Evolutionary conservation across 306 rosid species (phyloP).

Genomic region (Hippophae tibetana): DNA sequence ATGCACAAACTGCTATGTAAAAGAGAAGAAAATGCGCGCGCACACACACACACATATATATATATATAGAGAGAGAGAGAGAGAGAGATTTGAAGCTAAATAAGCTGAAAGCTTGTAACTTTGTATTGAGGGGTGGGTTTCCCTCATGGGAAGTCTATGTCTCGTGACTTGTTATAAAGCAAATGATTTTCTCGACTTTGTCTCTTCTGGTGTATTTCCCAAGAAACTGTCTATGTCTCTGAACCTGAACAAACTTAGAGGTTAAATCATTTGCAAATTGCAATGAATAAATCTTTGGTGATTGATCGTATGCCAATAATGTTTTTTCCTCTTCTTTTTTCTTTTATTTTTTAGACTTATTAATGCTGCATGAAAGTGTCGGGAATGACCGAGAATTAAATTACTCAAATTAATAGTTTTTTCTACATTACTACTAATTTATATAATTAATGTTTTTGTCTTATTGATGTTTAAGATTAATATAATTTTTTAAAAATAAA

Average conservation of each 20-base stretch:
- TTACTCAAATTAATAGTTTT: too few relatives aligned
- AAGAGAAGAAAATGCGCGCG: neutral
- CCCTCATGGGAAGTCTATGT: conserved; percentile 20
- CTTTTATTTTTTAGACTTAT: too few relatives aligned
- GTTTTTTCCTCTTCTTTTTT: too few relatives aligned
- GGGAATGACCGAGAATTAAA: too few relatives aligned
- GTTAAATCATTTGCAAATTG: conserved; percentile 17
- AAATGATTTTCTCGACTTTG: conserved; percentile 20
- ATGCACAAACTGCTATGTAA: conserved; percentile 28
- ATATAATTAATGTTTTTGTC: too few relatives aligned
- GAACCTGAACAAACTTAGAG: conserved; percentile 27
- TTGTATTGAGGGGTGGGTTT: conserved; percentile 19
- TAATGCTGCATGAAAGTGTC: too few relatives aligned
- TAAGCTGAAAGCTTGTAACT: conserved; percentile 9
- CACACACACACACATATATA: too few relatives aligned
- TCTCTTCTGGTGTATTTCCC: conserved; percentile 38
- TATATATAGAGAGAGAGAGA: conserved; percentile 1
- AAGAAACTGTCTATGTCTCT: conserved; percentile 36
- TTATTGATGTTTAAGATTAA: too few relatives aligned
- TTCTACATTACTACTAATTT: too few relatives aligned
- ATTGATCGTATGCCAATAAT: too few relatives aligned
- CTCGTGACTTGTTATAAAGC: conserved; percentile 20
- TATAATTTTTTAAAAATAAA: too few relatives aligned
- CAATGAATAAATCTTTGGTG: neutral
- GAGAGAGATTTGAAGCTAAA: conserved; percentile 13